Conservation (phyloP, 768 basidiomycete genomes). For the Lyophyllum atratum region DNA sequence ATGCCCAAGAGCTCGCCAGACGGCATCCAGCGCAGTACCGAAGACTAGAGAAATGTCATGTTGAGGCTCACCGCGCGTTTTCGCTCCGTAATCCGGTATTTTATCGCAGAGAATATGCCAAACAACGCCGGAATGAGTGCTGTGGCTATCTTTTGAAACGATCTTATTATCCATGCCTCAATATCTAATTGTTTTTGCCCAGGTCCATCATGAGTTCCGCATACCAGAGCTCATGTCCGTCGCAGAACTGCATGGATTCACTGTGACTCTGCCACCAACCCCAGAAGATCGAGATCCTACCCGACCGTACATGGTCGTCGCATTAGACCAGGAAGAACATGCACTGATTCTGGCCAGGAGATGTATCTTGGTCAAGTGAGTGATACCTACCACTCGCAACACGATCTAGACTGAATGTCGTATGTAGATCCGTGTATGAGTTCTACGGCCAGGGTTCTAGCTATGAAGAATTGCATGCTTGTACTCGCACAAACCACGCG, state of each 20-base stretch:
- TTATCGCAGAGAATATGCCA: conserved; percentile 6
- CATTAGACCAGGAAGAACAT: conserved; percentile 70
- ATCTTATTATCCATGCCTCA: conserved; percentile 3
- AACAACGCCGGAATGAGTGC: background rate
- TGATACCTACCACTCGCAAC: background rate
- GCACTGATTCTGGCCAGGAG: conserved; percentile 72
- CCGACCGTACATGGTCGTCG: conserved; percentile 76
- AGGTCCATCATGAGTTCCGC: conserved; percentile 79
- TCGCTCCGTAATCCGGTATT: background rate
- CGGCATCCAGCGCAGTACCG: conserved; percentile 17
- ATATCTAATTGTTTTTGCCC: conserved; percentile 76
- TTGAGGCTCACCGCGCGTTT: too few relatives aligned
- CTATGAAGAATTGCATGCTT: conserved; percentile 71
- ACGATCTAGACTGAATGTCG: background rate
- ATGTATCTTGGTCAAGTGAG: conserved; percentile 82
- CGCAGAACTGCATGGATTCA: conserved; percentile 72
- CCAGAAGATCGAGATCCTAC: conserved; percentile 50
- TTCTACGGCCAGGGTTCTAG: conserved; percentile 71
- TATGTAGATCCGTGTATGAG: conserved; percentile 69
- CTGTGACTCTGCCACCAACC: conserved; percentile 47
- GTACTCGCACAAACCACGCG: conserved; percentile 40
- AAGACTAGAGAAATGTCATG: background rate
- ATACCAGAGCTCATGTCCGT: conserved; percentile 82
- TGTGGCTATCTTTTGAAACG: conserved; percentile 6
- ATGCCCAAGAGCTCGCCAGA: conserved; percentile 23